Base-by-base conservation (phyloP, 129 eudicot species). In the Ambrosia artemisiifolia region DNA sequence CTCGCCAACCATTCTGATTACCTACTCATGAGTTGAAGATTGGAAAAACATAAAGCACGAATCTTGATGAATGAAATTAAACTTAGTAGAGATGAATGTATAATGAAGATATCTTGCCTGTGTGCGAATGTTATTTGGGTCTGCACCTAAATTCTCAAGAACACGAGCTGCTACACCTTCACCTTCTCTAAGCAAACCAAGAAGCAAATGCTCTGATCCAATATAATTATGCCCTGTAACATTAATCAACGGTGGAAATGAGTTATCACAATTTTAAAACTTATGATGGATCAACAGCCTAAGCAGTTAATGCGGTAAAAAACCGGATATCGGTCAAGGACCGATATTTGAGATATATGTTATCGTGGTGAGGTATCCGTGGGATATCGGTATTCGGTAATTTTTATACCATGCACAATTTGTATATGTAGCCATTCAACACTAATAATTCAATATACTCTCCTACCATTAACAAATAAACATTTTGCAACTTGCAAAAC, bases 131-230 rank as follows among this genome's bases (percentile, higher is more conserved):
- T 88, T 92, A 64, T 86, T 83, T 2, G 97, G 88, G 76, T 92
- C 94, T 63, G 92, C 97, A 73, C 97, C 97, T 64, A 91, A 73
- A 51, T 86, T 91, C 71, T 86, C 97, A 38, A 91, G 86, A 64
- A 91, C 96, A 72, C 97, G 96, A 44, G 96, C 96, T 24, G 97
- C 97, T 57, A 91, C 97, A 78, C 97, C 97, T 70, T 91, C 97
- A 81, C 96, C 97, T 81, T 91, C 96, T 68, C 97, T 91, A 63
- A 91, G 93, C 85, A 91, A 86, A 48, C 97, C 97, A 76, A 91
- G 76, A 66, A 91, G 82, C 79, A 91, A 79, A 78, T 91, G 97
- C 83, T 91, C 97, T 6, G 97, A 88, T 47, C 97, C 97, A 83
- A 91, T 91, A 80, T 91, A 91, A 71, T 86, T 88, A 78, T 91